Conservation (phyloP, 768 basidiomycete species). For the Tremella yokohamensis region DNA sequence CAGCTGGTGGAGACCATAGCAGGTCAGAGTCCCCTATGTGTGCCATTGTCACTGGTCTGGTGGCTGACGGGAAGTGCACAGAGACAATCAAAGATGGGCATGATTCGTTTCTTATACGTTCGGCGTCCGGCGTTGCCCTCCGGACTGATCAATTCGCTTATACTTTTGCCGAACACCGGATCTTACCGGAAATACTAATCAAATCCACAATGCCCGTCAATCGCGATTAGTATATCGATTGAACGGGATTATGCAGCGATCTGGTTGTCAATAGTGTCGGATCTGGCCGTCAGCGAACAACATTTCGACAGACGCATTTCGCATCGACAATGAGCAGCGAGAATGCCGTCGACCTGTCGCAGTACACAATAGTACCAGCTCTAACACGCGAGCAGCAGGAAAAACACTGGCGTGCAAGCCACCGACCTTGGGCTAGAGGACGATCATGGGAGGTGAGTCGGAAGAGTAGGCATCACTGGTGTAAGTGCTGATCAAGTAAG, state of each 20-base stretch:
- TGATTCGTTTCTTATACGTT: no score
- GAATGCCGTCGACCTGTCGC: constrained; percentile 11
- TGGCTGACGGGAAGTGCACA: background rate
- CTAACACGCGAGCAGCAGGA: constrained; percentile 15
- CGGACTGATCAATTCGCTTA: no score
- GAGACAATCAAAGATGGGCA: background rate
- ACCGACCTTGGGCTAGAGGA: constrained; percentile 22
- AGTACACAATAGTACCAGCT: constrained; percentile 27
- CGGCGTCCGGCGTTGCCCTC: no score
- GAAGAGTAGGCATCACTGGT: no score
- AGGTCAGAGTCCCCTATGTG: constrained; percentile 4
- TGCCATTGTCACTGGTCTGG: background rate
- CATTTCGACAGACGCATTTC: background rate
- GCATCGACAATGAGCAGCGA: background rate
- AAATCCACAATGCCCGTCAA: no score
- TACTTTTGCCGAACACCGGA: no score
- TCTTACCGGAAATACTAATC: no score
- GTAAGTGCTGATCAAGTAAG: no score
- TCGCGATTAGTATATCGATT: no score
- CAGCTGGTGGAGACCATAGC: constrained; percentile 31
- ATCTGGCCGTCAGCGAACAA: no score
- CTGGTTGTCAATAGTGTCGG: no score
- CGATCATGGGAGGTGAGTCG: constrained; percentile 24
- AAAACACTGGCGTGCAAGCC: constrained; percentile 19
- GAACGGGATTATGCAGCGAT: background rate